Evolutionary conservation across 495 filamentous ascomycete species (phyloP).

Genomic region (Talaromyces ruber): DNA sequence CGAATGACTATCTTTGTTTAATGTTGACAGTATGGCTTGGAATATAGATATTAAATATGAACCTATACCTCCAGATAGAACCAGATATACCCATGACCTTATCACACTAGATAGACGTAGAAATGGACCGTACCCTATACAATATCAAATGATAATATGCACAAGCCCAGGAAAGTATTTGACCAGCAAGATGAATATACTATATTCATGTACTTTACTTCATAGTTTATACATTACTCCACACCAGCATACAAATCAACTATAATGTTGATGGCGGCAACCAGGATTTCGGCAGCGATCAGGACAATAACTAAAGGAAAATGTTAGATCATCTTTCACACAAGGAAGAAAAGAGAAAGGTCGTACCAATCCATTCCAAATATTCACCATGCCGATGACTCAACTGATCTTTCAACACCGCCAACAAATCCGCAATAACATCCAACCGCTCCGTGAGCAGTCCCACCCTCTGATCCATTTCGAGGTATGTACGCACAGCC

Average conservation of each 20-base stretch:
- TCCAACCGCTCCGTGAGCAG: conserved; percentile 82
- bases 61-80: not conserved
- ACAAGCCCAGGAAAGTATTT: not conserved
- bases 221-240: conserved; percentile 33
- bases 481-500: conserved; percentile 87
- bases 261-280: conserved; percentile 89
- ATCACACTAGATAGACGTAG: not conserved
- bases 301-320: conserved; percentile 68
- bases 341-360: not conserved
- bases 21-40: not conserved
- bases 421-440: conserved; percentile 89
- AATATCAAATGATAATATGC: not conserved
- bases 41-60: not conserved
- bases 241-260: conserved; percentile 89
- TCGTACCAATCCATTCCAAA: conserved; percentile 88
- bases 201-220: not conserved
- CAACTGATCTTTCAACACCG: conserved; percentile 92
- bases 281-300: conserved; percentile 92
- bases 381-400: conserved; percentile 94
- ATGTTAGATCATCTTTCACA: not conserved
- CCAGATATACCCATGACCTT: not conserved
- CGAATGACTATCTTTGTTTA: not conserved
- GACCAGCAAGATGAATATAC: not conserved
- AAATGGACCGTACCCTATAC: not conserved
- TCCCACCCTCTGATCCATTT: conserved; percentile 94